Percentiles rank a stretch among this genome's conserved stretches.
phyloP scores from a whole-genome alignment of 2,329 filamentous ascomycete genomes.

The Verticillium tricorpus region DNA sequence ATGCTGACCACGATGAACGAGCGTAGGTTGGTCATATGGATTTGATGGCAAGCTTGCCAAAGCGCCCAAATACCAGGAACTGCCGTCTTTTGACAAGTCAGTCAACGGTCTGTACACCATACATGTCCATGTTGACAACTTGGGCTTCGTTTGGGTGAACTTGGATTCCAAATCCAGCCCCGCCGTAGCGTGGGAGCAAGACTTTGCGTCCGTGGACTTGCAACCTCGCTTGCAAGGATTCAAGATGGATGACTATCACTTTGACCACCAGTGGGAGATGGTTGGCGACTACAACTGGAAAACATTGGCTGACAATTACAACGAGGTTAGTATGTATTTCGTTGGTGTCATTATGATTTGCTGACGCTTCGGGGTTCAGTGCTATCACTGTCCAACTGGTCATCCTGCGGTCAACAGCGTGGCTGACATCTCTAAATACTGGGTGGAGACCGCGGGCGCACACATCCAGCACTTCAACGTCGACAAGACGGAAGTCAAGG shows the following conservation, averaged over 20 bases:
- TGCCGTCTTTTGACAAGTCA: too few species aligned
- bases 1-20: too few species aligned
- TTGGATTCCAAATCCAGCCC: slow-evolving; percentile 31
- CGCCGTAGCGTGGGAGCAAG: slow-evolving; percentile 36
- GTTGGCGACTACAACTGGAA: slow-evolving; percentile 35
- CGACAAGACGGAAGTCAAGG: too few species aligned
- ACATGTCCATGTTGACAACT: slow-evolving; percentile 38
- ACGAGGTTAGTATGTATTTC: slow-evolving; percentile 19
- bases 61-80: too few species aligned
- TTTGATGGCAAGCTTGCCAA: too few species aligned
- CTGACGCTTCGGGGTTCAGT: not conserved
- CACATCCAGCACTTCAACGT: too few species aligned
- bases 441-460: slow-evolving; percentile 22
- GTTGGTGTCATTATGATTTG: too few species aligned
- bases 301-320: slow-evolving; percentile 41
- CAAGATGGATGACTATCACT: slow-evolving; percentile 16
- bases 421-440: slow-evolving; percentile 39
- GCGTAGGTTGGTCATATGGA: too few species aligned
- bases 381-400: slow-evolving; percentile 44
- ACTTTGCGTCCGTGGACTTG: slow-evolving; percentile 25
- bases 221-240: slow-evolving; percentile 17
- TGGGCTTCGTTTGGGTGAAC: slow-evolving; percentile 47
- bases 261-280: slow-evolving; percentile 27
- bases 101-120: slow-evolving; percentile 20
- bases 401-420: slow-evolving; percentile 40